Base-by-base conservation (phyloP, 2,329 filamentous ascomycete species). In the Trichoderma sp. region DNA sequence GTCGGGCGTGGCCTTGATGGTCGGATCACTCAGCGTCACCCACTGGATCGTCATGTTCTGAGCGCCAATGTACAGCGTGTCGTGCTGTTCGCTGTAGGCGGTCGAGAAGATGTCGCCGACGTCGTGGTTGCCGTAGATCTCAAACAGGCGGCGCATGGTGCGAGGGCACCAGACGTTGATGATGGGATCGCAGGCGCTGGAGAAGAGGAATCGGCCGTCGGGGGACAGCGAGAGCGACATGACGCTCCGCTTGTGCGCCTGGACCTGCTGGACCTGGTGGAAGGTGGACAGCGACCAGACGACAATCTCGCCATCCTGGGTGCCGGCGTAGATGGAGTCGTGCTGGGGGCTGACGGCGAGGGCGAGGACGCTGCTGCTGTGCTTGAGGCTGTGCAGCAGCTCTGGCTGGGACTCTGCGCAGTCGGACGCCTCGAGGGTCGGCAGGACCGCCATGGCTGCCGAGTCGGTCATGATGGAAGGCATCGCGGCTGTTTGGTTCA, bases 41-140 rank as follows among this genome's bases (percentile, higher is more conserved):
- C 95, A 99, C 82, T 97, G 93, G 60, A 97, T 95, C 45, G 90
- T 92, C 7, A 93, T 95, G 74, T 98, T 97, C 74, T 98, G 95
- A 0, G 93, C 92, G 65, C 95, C 95, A 50, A 97, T 85, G 75
- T 97, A 98, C 4, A 97, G 84, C 0, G 90, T 96, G 70, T 94
- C 86, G 71, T 92, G 83, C 69, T 88, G 84, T 7, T 87, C 80
- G 4, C 93, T 97, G 76, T 96, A 97, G 1, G 90, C 90, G n/a
- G 97, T 89, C 71, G 92, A 96, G 76, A 98, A 98, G 66, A 99
- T 88, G 78, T 99, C 95, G 66, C 95, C 95, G 47, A 97, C 91
- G 71, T 98, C 95, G 77, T 96, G 94, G 56, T 89, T 90, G 68
- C 93, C 96, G 80, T 96, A 96, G 67, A 98, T 91, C 68, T 95